phyloP scores from a whole-genome alignment of 306 rosid genomes.

The Trifolium repens region DNA sequence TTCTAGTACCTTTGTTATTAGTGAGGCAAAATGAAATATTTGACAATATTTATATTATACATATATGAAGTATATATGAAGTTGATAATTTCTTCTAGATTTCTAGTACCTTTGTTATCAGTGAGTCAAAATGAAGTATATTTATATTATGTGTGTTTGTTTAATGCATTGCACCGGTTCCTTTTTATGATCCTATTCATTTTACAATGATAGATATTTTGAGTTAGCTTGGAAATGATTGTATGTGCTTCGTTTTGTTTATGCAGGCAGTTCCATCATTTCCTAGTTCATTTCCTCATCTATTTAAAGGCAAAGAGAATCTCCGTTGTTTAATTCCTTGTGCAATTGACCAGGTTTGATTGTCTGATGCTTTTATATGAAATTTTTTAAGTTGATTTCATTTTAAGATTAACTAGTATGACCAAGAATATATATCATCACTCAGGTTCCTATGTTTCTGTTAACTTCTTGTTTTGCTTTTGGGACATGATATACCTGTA shows the following conservation, averaged over 20 bases:
- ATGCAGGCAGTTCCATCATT: constrained; percentile 96
- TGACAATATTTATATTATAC: background rate
- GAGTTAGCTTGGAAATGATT: constrained; percentile 39
- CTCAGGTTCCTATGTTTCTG: constrained; percentile 27
- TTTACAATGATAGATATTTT: constrained; percentile 30
- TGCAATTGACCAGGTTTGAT: constrained; percentile 88
- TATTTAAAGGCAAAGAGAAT: constrained; percentile 76
- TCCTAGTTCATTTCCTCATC: constrained; percentile 97
- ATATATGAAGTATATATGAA: too few species aligned
- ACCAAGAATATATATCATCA: background rate
- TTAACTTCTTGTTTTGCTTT: constrained; percentile 19
- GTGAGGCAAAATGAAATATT: background rate
- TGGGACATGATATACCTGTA: background rate
- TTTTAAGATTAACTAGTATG: constrained; percentile 21
- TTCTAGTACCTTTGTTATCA: constrained; percentile 4
- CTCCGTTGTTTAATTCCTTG: constrained; percentile 95
- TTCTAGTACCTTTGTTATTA: constrained; percentile 8
- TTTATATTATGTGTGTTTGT: constrained; percentile 6
- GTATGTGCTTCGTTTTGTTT: constrained; percentile 36
- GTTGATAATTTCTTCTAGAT: background rate
- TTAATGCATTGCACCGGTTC: constrained; percentile 7
- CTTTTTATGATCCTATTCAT: constrained; percentile 25
- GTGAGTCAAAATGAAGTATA: background rate
- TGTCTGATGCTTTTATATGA: constrained; percentile 22
- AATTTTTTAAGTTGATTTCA: background rate